Evolutionary conservation across 441 rosid genomes (phyloP), one percentile per base, ranked within the genome.

Genomic region (Omphalea diandra): DNA sequence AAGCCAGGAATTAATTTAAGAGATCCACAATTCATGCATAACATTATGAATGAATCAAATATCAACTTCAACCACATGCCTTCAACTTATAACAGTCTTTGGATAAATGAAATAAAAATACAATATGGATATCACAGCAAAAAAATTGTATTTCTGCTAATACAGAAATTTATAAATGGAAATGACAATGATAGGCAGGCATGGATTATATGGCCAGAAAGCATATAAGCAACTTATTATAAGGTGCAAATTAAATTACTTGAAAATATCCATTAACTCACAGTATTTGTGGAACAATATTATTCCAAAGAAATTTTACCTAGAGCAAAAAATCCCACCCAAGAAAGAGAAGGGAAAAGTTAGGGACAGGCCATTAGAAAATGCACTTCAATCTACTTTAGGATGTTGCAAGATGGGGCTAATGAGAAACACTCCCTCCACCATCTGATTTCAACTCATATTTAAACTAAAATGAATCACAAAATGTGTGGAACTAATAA

Each of bases 381-480:
- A 27, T 14, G 36, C 14, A 8, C 18, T 12, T 4, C 3, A 15
- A 55, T 27, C 7, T 4, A 27, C 12, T 55, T 55, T 5, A 24
- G 36, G 5, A 27, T 27, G 4, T 22, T 12, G 4, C 59, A 55
- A 35, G 59, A 29, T 27, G 35, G n/a, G 29, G 8, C 14, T n/a
- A 3, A 27, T 12, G 9, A 55, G 35, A 29, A 55, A 55, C 59
- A 24, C 0, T n/a, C n/a, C n/a, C 32, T 14, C 7, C 26, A 49
- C 53, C 26, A 49, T 49, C 53, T 1, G 33, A 27, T 29, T n/a
- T n/a, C n/a, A n/a, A n/a, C n/a, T n/a, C n/a, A 55, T 55, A 14
- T n/a, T 55, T 55, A 55, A 55, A 29, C 59, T 55, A 55, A 14
- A 54, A 55, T 20, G n/a, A n/a, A 55, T n/a, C n/a, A n/a, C n/a